Evolutionary conservation across 208 protist genomes (phyloP), one percentile per base, ranked within the genome.

Genomic region (Leptomonas pyrrhocoris): DNA sequence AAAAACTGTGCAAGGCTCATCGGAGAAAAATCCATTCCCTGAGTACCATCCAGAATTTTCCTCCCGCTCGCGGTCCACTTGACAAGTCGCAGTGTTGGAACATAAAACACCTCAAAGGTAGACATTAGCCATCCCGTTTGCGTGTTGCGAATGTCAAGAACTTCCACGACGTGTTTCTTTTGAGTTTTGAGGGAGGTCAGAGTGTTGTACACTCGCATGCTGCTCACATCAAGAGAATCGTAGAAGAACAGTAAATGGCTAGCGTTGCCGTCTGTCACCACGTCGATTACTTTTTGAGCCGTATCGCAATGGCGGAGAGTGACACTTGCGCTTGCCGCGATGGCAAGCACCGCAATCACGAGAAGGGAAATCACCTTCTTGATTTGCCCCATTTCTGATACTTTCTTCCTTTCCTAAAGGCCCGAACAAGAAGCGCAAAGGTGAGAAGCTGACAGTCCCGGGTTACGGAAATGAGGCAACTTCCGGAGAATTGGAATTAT

Each of bases 201-300:
- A 40, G 74, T 57, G 34, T 80, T 73, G 31, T 66, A 58, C 12
- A 72, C 74, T 34, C 56, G 73, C 54, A 80, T 9, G 23, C 66
- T 79, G 34, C 53, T 82, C 11, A 75, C 51, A 31, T 82, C 77
- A 9, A 78, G 51, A 16, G 77, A 68, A 51, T 82, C 77, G 28
- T 72, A 74, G 40, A 82, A 77, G 30, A 82, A 68, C 0, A 82
- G 48, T 12, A 68, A n/a, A 23, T 74, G 77, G 19, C 58, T 74
- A 25, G 49, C 34, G 25, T 56, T 73, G 0, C 6, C 30, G 40
- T 68, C 55, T 12, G 57, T 77, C 13, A 63, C 46, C 1, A 43
- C 38, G 8, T 55, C 21, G 0, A 79, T 21, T 11, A 73, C 28
- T 9, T 53, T 27, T n/a, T 74, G 43, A 21, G 55, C 49, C 1